Evolutionary conservation across 805 yeast species (phyloP), one percentile per base, ranked within the genome.

Genomic region (Torulaspora maleeae): DNA sequence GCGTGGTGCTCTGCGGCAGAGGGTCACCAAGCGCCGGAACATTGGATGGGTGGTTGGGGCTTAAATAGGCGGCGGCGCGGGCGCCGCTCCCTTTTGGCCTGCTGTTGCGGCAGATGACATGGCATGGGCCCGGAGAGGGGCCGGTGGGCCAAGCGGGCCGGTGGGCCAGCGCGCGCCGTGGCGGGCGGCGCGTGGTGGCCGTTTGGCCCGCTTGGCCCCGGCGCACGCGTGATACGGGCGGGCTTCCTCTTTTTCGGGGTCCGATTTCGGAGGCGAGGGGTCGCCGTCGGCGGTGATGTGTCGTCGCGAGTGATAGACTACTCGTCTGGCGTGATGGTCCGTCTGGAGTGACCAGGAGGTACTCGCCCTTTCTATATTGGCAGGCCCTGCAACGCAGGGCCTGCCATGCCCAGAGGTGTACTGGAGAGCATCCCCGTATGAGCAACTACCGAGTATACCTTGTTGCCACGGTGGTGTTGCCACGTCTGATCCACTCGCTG

Each of bases 161-260:
- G 33, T 29, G 15, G 33, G 17, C 12, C 17, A n/a, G 6, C 33
- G 16, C 9, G 15, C 17, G 16, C 19, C 5, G 17, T 29, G 10
- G 16, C 33, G 19, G 19, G 11, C 35, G 35, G 35, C 35, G 12
- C 19, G 35, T 32, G 35, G 19, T 32, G 35, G 35, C 20, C 20
- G 12, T 9, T 29, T 29, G 7, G 25, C 10, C 25, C 25, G 10
- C 8, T 29, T 29, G 16, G 33, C 17, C 33, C 33, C 33, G 15
- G 11, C 16, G 25, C 25, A 8, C 25, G 33, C 33, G 15, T 13
- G 33, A 8, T 7, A 16, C 4, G 19, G 29, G 20, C 29, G 39
- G 40, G 40, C 32, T 37, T 37, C 40, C 40, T 25, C 32, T 37
- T 27, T 37, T 37, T 37, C 40, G 40, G 40, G 29, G 13, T 19